Evolutionary conservation across 805 yeast species (phyloP), one percentile per base, ranked within the genome.

Genomic region (Myxozyma neotropica): DNA sequence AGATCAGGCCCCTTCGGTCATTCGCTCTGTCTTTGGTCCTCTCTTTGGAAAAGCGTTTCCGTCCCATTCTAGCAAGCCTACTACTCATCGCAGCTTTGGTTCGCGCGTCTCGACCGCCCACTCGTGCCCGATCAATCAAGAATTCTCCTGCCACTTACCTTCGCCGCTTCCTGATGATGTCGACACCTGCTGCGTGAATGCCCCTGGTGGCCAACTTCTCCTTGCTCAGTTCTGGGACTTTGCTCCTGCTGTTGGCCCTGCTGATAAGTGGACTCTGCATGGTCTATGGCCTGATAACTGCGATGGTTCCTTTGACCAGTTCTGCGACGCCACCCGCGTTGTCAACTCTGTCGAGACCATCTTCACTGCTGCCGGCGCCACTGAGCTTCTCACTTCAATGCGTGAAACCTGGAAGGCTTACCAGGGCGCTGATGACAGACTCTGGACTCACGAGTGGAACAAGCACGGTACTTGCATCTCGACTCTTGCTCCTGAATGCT

Each of bases 221-320:
- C 88, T 83, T 70, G 88, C 97, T 0, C 98, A 92, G 71, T 91
- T 92, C 75, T 92, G 97, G 97, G 96, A 92, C 73, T 88, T 87
- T 70, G 74, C 77, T 60, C 92, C 94, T 0, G 81, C 89, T 0
- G 77, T 83, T 52, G 94, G 94, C 4, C 89, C 89, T 1, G 75
- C 79, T 40, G 83, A 88, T 54, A 74, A 81, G 60, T 90, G 88
- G 75, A 89, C 96, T 1, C 74, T 88, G 36, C 96, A 89, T 72
- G 96, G 96, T 0, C 74, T 89, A 53, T 89, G 96, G 96, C 90
- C 93, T 24, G 96, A 89, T 73, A 81, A 82, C 67, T 92, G 97
- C 76, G 85, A 83, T 71, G 97, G 97, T 1, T 78, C 86, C 1
- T 92, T 80, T 75, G 83, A 83, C 51, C 94, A 87, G 75, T 88